Conservation (phyloP, 208 protist species). For the Crithidia fasciculata region DNA sequence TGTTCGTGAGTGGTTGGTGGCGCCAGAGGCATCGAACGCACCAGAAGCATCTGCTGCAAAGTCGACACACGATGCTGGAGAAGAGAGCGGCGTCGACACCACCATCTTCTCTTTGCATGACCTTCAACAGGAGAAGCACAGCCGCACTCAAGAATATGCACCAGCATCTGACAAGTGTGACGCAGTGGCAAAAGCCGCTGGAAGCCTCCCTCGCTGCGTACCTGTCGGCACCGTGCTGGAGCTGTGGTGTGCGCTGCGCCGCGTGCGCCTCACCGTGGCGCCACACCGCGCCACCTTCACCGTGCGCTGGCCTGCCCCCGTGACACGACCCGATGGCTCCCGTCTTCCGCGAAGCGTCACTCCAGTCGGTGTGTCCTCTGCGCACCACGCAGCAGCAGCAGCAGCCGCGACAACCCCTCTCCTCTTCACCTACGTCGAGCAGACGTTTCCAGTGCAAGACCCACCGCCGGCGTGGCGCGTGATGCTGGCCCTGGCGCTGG, state of each 20-base stretch:
- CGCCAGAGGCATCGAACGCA: not conserved
- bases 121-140: not conserved
- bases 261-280: constrained; percentile 74
- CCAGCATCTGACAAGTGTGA: too few relatives aligned
- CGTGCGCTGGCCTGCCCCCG: constrained; percentile 80
- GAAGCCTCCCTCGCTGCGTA: not conserved
- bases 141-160: too few relatives aligned
- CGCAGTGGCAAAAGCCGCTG: too few relatives aligned
- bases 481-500: constrained; percentile 71
- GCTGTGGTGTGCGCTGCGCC: constrained; percentile 80
- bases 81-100: not conserved
- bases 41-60: not conserved
- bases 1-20: constrained; percentile 15
- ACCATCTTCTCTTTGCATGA: constrained; percentile 2
- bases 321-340: constrained; percentile 49
- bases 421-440: constrained; percentile 57
- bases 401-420: not conserved
- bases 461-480: constrained; percentile 60
- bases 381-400: constrained; percentile 24
- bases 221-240: constrained; percentile 41
- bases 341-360: constrained; percentile 16
- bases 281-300: constrained; percentile 65
- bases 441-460: constrained; percentile 64
- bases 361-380: not conserved
- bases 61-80: not conserved